Evolutionary conservation across 768 basidiomycete species (phyloP).

Genomic region (Piloderma croceum): DNA sequence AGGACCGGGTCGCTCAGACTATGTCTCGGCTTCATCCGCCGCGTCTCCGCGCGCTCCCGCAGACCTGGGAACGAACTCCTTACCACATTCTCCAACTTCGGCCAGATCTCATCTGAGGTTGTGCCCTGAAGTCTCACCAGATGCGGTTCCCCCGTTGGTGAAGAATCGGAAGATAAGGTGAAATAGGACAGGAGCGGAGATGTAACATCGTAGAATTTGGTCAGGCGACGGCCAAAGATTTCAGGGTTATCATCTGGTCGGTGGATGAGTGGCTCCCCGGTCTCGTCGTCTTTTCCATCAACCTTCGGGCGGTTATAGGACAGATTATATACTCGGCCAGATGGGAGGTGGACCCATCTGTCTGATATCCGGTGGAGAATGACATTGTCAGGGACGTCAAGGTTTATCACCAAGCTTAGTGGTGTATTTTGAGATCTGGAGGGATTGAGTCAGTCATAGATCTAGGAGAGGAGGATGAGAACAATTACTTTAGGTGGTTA

Average conservation of each 20-base stretch:
- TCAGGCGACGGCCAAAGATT: conserved; percentile 68
- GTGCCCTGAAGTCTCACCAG: conserved; percentile 60
- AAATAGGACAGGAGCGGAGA: conserved; percentile 79
- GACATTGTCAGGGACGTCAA: conserved; percentile 83
- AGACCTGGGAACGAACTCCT: conserved; percentile 52
- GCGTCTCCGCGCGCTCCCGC: conserved; percentile 41
- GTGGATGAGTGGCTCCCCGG: conserved; percentile 83
- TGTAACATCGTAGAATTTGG: conserved; percentile 74
- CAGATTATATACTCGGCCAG: conserved; percentile 86
- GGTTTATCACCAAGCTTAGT: conserved; percentile 76
- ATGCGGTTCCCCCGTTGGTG: conserved; percentile 34
- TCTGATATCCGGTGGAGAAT: conserved; percentile 85
- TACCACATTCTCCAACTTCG: conserved; percentile 62
- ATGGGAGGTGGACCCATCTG: conserved; percentile 83
- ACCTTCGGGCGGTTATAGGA: conserved; percentile 82
- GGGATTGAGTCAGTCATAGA: conserved; percentile 1
- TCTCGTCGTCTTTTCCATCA: conserved; percentile 76
- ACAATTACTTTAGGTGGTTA: conserved; percentile 58
- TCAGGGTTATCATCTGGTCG: conserved; percentile 88
- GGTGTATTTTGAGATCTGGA: conserved; percentile 56
- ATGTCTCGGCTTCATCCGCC: conserved; percentile 39
- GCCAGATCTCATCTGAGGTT: conserved; percentile 91
- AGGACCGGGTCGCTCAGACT: conserved; percentile 53
- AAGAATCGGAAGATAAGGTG: conserved; percentile 15
- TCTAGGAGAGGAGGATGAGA: background rate